Evolutionary conservation across 2,329 filamentous ascomycete species (phyloP), one percentile per base, ranked within the genome.

Genomic region (Fusarium globosum): DNA sequence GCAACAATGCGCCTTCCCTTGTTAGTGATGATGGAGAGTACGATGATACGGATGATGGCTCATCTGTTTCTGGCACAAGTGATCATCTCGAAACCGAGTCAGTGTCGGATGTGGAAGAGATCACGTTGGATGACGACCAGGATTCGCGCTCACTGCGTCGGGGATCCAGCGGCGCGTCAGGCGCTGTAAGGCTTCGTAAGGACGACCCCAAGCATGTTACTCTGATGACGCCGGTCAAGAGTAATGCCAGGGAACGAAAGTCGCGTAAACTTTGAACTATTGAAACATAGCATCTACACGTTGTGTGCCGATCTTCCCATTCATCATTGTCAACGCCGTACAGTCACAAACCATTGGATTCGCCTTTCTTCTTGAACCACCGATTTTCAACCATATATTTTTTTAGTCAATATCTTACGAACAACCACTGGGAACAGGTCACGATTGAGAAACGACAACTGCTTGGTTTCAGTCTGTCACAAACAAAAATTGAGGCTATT

Each of bases 11-110:
- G 14, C 93, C 93, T 28, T 94, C 92, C 76, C 86, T 95, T 55
- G 92, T 95, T 78, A 94, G 92, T 82, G 93, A 95, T 81, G 92
- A 94, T 78, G 92, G 92, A 76, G 93, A 94, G 79, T 94, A 93
- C 77, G 92, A 93, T 74, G 91, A 92, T 62, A 93, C 91, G 4
- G 90, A 92, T 64, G 89, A 90, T 67, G 88, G 86, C 51, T 92
- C 89, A 8, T 87, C 87, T 7, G 84, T 86, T 48, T 91, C 90
- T 9, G 90, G 90, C 33, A 84, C 84, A 61, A 88, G 86, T 63
- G 88, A 90, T 55, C 85, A 83, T 64, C 80, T 88, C 42, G 90
- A 90, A 33, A 85, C 89, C n/a, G 89, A 89, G 67, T 86, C 87
- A 7, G 85, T 89, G 30, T 88, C 88, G 16, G 89, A 91, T 75